Evolutionary conservation across 306 rosid species (phyloP).

Genomic region (Cercis canadensis): DNA sequence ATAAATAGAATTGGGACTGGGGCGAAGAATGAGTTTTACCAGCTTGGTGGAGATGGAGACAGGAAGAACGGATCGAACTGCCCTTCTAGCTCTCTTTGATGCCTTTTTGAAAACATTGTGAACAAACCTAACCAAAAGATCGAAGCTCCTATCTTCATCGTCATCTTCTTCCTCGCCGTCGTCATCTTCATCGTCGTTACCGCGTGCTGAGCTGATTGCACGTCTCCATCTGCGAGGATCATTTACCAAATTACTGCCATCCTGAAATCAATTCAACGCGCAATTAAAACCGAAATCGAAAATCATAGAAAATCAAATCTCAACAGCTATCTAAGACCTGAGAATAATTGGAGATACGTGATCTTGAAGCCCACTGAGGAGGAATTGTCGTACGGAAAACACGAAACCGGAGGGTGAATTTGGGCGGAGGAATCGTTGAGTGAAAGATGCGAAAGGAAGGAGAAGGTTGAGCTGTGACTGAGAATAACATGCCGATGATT

Average conservation of each 20-base stretch:
- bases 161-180: constrained; percentile 53
- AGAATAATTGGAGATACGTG: constrained; percentile 51
- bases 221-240: constrained; percentile 67
- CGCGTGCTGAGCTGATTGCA: constrained; percentile 31
- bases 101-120: constrained; percentile 70
- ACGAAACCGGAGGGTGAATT: constrained; percentile 15
- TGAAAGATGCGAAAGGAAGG: constrained; percentile 12
- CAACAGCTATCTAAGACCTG: constrained; percentile 40
- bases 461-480: constrained; percentile 35
- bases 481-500: constrained; percentile 44
- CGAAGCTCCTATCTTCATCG: constrained; percentile 78
- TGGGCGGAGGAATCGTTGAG: constrained; percentile 10
- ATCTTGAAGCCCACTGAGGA: constrained; percentile 50
- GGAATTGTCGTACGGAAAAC: neutral
- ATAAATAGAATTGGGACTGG: neutral
- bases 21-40: constrained; percentile 39
- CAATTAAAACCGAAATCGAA: neutral
- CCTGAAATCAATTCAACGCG: constrained; percentile 46
- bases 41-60: constrained; percentile 61
- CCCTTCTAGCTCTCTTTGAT: constrained; percentile 68
- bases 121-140: constrained; percentile 68
- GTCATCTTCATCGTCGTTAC: constrained; percentile 45
- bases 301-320: neutral
- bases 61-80: constrained; percentile 80
- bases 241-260: constrained; percentile 40